A percentile compares a stretch with the other conserved stretches of the same genome.
Conservation (phyloP, 192 early-diverging fungal genomes). For the Rhizoclosmatium globosum region DNA sequence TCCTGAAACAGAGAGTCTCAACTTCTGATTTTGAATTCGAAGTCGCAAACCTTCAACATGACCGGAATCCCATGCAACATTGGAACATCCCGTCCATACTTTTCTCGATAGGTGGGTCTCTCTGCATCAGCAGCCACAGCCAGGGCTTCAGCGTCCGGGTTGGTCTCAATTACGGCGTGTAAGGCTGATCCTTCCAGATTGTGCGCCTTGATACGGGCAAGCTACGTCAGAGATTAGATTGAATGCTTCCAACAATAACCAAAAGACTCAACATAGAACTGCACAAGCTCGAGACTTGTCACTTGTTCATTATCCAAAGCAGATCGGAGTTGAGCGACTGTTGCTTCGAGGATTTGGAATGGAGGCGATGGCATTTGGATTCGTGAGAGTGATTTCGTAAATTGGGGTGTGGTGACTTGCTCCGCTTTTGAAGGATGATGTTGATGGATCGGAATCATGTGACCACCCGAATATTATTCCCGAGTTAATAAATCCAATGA, state of each 20-base stretch:
- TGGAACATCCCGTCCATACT: constrained; percentile 3
- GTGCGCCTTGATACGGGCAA: background rate
- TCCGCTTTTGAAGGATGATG: no score
- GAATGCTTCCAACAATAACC: background rate
- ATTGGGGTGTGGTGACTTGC: no score
- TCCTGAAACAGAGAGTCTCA: constrained; percentile 16
- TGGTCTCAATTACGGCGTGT: constrained; percentile 40
- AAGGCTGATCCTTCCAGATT: background rate
- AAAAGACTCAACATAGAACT: constrained; percentile 4
- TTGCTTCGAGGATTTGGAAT: constrained; percentile 11
- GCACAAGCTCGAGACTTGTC: background rate
- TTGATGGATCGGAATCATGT: no score
- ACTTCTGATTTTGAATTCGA: background rate
- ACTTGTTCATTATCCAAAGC: background rate
- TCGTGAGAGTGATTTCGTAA: no score
- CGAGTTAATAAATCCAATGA: no score
- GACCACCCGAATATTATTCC: no score
- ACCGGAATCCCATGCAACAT: constrained; percentile 46
- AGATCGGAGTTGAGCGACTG: background rate
- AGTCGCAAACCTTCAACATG: constrained; percentile 36
- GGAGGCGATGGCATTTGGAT: no score
- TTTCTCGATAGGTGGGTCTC: background rate
- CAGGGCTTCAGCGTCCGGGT: constrained; percentile 35
- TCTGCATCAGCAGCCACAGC: constrained; percentile 35
- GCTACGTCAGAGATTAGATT: background rate